Evolutionary conservation across 139 green algal genomes (phyloP), one percentile per base, ranked within the genome.

Genomic region (Zygnema circumcarinatum): DNA sequence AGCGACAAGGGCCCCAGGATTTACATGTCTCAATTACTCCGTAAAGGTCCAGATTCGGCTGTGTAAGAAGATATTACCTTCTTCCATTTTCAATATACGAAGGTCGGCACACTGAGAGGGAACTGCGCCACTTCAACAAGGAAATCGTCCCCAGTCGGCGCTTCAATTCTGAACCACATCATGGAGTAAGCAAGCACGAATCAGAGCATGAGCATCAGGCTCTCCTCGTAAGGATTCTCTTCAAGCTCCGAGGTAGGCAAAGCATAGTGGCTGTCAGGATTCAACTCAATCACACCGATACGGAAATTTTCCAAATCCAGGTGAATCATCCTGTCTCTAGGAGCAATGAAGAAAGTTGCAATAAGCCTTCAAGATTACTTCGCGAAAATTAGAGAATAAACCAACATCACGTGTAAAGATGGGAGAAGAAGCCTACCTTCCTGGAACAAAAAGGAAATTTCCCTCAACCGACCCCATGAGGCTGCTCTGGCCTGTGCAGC

Each of bases 391-490:
- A 78, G 35, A 42, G 7, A 39, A 78, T 40, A 42, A 53, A 53
- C 35, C 3, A 78, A 78, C 35, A 36, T 41, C 16, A 29, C 36
- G 35, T 40, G 11, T 11, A 78, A 53, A 11, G 7, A 16, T 25
- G 69, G 11, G 16, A 78, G 69, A 78, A 42, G 7, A 53, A 82
- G 36, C 39, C 11, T 79, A 79, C 35, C 83, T 88, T 69, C 84
- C 84, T 35, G 84, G 84, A 1, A 96, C 93, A 92, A 97, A 97
- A 0, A 32, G 38, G 68, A 96, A 96, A 31, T 79, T 40, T 33
- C 94, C 94, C 73, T 97, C 93, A 90, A 96, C 96, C 31, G n/a
- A 87, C 2, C 89, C 91, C 3, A 1, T 42, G 36, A 35, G 29
- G 56, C 75, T 67, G 33, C 35, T 33, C 79, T 93, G 90, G 38